A percentile compares a stretch with the other conserved stretches of the same genome.
Conservation (phyloP, 345 rosid genomes). For the Eucalyptus tenuipes region DNA sequence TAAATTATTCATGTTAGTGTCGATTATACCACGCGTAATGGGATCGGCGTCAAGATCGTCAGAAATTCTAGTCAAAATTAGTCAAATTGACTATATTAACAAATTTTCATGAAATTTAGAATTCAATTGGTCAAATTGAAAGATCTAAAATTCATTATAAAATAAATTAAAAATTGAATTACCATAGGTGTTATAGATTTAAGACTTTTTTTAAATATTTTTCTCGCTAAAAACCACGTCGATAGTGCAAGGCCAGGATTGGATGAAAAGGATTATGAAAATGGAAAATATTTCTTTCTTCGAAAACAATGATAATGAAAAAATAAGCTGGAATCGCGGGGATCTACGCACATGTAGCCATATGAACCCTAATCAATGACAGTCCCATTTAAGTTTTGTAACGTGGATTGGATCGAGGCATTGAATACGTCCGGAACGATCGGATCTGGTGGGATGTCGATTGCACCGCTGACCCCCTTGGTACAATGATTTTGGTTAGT, state of each 20-base stretch:
- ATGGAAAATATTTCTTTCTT: not conserved
- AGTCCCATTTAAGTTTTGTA: not conserved
- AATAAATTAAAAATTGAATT: not conserved
- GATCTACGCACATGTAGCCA: not conserved
- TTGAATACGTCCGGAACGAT: not conserved
- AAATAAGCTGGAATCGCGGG: not conserved
- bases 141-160: fast-evolving
- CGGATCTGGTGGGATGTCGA: not conserved
- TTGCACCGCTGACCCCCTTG: not conserved
- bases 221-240: not conserved
- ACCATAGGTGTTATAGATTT: fast-evolving
- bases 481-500: not conserved
- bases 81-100: too few relatives aligned
- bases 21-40: fast-evolving
- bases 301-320: not conserved
- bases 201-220: not conserved
- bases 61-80: too few relatives aligned
- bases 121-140: not conserved
- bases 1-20: too few relatives aligned
- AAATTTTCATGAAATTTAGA: not conserved
- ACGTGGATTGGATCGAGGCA: not conserved
- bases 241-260: not conserved
- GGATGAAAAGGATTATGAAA: not conserved
- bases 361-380: not conserved
- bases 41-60: fast-evolving